These are phyloP conservation scores for Clavulina sp. DNA, from an alignment of 768 basidiomycete genomes.

Conservation along the genomic window DNA sequence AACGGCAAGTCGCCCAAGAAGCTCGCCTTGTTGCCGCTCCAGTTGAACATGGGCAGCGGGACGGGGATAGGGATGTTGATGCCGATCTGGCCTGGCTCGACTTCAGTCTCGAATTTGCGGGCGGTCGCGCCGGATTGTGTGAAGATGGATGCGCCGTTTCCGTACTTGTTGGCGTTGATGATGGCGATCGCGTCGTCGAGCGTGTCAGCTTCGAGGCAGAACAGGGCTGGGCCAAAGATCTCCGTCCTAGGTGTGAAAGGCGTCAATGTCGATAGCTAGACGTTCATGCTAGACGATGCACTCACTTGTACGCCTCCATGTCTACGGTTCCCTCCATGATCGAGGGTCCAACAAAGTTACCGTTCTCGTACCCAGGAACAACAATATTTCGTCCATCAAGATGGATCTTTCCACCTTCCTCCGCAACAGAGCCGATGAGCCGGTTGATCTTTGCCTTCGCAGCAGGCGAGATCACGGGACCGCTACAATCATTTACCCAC, in stretches of 20 bases:
- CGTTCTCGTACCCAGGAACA: conserved; percentile 60
- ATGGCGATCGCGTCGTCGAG: conserved; percentile 81
- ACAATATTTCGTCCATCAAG: conserved; percentile 65
- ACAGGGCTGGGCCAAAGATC: conserved; percentile 85
- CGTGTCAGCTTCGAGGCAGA: conserved; percentile 59
- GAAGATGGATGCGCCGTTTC: conserved; percentile 91
- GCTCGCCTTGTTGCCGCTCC: conserved; percentile 88
- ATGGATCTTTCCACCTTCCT: conserved; percentile 68
- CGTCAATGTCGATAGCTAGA: conserved; percentile 1
- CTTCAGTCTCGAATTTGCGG: conserved; percentile 72
- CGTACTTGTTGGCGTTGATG: conserved; percentile 79
- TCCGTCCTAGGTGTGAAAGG: conserved; percentile 47
- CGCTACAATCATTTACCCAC: conserved; percentile 20
- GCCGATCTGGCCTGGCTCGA: conserved; percentile 86
- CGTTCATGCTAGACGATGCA: conserved; percentile 6
- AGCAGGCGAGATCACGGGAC: conserved; percentile 42
- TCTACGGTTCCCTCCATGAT: conserved; percentile 64
- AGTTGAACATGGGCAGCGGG: conserved; percentile 81
- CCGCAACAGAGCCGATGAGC: conserved; percentile 35
- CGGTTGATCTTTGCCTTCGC: conserved; percentile 62
- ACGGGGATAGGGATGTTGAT: conserved; percentile 90
- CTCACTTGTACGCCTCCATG: conserved; percentile 79
- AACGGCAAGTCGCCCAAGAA: conserved; percentile 76
- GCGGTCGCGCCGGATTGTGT: conserved; percentile 93
- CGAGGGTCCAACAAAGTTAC: conserved; percentile 92